Base-by-base conservation (phyloP, 2,329 filamentous ascomycete species). In the Ascosphaera acerosa region DNA sequence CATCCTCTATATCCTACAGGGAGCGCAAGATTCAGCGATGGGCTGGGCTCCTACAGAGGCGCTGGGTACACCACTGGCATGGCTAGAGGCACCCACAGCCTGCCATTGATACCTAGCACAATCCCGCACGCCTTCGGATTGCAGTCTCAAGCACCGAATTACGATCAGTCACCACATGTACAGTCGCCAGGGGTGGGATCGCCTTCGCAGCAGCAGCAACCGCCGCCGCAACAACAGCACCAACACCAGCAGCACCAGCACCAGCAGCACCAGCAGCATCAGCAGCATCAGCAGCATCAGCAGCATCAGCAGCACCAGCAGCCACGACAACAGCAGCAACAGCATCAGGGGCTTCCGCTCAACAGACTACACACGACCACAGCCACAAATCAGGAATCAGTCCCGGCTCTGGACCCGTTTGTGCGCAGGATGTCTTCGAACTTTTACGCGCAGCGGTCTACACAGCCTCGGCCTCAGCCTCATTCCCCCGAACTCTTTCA, bases 381-480 rank as follows among this genome's bases (percentile, higher is more conserved):
- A 4, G 44, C 48, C 58, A 66, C 35, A 59, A 67, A 40, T 65
- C 67, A 33, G 57, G 66, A 37, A 15, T 42, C 44, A 2, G 55
- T 55, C 19, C 61, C n/a, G n/a, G n/a, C n/a, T n/a, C n/a, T 65
- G 36, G 76, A 75, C 45, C 76, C 74, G 34, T 59, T 54, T 39
- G 49, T 48, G 20, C 54, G 61, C 17, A 65, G 67, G 40, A 52
- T 55, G 4, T 55, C 62, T 4, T 55, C 58, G 22, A 60, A 59
- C 3, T 58, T 19, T 25, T 40, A 4, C 39, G 12, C 46, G 6
- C 45, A 45, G 15, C 62, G 62, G 26, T 46, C 62, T 32, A 59
- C 64, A 3, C 59, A 61, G 10, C 53, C 58, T 2, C 58, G 56
- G 33, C 57, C 55, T 52, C 50, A 45, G 47, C 51, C 38, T 44